Percentiles rank a stretch among this genome's conserved stretches.
Evolutionary conservation across 1,284 basidiomycete species (phyloP).

Genomic region (Irpex lacteus): DNA sequence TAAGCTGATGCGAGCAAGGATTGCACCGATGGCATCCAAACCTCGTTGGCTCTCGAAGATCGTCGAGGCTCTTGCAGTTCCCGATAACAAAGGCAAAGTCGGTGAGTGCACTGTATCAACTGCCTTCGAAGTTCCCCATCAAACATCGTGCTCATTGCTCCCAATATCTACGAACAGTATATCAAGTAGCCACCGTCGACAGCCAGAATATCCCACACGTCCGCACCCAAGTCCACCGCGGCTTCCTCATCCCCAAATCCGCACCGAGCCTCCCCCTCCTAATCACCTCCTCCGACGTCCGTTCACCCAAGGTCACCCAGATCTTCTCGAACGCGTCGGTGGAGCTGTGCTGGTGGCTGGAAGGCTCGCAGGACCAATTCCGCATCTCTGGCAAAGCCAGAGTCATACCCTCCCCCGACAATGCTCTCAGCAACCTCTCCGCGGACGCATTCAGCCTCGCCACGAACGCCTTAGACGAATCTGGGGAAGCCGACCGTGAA

Average conservation of each 20-base stretch:
- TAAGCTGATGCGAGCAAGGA: background rate
- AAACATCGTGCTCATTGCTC: background rate
- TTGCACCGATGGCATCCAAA: conserved; percentile 11
- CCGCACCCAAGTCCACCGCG: conserved; percentile 59
- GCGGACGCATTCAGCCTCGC: conserved; percentile 24
- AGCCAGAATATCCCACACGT: conserved; percentile 44
- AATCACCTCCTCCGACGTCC: conserved; percentile 54
- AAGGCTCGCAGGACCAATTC: conserved; percentile 52
- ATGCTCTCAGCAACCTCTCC: conserved; percentile 23
- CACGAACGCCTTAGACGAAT: conserved; percentile 34
- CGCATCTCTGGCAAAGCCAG: conserved; percentile 47
- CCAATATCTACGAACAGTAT: conserved; percentile 36
- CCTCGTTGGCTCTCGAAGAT: conserved; percentile 55
- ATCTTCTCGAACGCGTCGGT: conserved; percentile 40
- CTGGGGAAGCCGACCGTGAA: conserved; percentile 21
- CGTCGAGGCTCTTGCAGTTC: conserved; percentile 37
- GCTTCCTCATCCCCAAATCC: conserved; percentile 45
- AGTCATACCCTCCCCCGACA: conserved; percentile 41
- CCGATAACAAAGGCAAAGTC: conserved; percentile 40
- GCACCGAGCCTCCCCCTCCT: conserved; percentile 49
- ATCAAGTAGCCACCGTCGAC: conserved; percentile 62
- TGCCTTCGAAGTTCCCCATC: background rate
- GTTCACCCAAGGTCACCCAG: conserved; percentile 55
- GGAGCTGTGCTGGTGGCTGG: conserved; percentile 60
- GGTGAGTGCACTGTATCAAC: conserved; percentile 30